Evolutionary conservation across 2,329 filamentous ascomycete genomes (phyloP).

Genomic region (Sporothrix euskadiensis): DNA sequence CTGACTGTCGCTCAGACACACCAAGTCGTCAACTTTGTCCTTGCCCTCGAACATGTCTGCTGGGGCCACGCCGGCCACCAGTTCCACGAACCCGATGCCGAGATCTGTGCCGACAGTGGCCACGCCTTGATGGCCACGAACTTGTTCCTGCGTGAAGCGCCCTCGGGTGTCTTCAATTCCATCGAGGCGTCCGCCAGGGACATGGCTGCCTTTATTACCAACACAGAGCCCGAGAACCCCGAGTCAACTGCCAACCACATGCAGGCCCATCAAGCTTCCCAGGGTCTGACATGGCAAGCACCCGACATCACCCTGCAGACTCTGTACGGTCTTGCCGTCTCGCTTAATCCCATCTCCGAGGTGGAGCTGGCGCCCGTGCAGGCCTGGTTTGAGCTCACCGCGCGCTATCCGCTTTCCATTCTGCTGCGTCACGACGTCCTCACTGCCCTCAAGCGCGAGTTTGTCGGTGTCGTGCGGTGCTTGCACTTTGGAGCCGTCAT

Average conservation of each 20-base stretch:
- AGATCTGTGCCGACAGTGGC: slow-evolving; percentile 37
- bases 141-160: slow-evolving; percentile 46
- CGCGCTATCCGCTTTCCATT: slow-evolving; percentile 43
- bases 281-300: slow-evolving; percentile 42
- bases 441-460: slow-evolving; percentile 44
- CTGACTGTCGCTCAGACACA: slow-evolving; percentile 46
- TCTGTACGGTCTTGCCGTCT: slow-evolving; percentile 49
- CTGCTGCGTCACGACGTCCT: slow-evolving; percentile 43
- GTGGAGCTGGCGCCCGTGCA: slow-evolving; percentile 54
- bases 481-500: slow-evolving; percentile 52
- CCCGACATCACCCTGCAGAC: slow-evolving; percentile 46
- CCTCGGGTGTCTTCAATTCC: slow-evolving; percentile 39
- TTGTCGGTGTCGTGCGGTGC: slow-evolving; percentile 49
- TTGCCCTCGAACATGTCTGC: slow-evolving; percentile 55
- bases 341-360: slow-evolving; percentile 45
- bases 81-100: slow-evolving; percentile 29
- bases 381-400: slow-evolving; percentile 56
- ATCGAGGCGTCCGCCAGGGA: slow-evolving; percentile 27
- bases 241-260: slow-evolving; percentile 17
- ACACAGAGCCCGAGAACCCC: slow-evolving; percentile 12
- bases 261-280: slow-evolving; percentile 19
- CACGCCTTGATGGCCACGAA: slow-evolving; percentile 50
- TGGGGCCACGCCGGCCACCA: slow-evolving; percentile 51
- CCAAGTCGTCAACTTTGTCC: slow-evolving; percentile 54
- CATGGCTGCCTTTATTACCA: slow-evolving; percentile 30